These are phyloP conservation scores for Tephrocybe sp. DNA, from an alignment of 768 basidiomycete species.

Conservation along the genomic window DNA sequence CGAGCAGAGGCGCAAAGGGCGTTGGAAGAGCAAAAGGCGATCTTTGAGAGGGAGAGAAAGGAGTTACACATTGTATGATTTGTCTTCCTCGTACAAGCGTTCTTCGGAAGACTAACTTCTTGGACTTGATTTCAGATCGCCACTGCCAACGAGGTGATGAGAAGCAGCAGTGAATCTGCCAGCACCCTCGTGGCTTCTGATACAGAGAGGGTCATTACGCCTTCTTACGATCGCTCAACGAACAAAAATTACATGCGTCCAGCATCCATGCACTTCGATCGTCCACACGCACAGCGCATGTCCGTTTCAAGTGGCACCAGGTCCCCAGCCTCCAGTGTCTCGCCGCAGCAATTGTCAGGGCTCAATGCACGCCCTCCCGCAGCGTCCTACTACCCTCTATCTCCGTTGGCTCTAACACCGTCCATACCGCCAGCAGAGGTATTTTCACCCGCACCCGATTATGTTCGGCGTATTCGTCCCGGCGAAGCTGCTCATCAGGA, in stretches of 20 bases:
- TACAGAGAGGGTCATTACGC: constrained; percentile 3
- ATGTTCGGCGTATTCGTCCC: background rate
- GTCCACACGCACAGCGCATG: background rate
- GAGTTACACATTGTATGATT: constrained; percentile 14
- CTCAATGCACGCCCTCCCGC: background rate
- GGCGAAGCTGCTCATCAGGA: background rate
- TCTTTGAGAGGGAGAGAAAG: constrained; percentile 16
- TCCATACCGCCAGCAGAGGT: constrained; percentile 1
- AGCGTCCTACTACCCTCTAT: background rate
- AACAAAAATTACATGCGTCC: too few relatives aligned
- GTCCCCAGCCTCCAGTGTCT: background rate
- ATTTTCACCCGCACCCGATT: background rate
- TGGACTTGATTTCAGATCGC: constrained; percentile 6
- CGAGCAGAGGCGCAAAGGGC: constrained; percentile 12
- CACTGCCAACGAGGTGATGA: constrained; percentile 1
- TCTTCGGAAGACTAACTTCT: background rate
- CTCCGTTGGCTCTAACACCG: constrained; percentile 1
- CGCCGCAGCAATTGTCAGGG: background rate
- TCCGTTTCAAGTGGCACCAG: background rate
- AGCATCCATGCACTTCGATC: background rate
- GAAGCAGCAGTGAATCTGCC: constrained; percentile 5
- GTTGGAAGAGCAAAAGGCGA: constrained; percentile 16
- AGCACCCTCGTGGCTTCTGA: constrained; percentile 8
- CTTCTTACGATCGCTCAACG: background rate
- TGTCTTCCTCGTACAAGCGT: background rate